A percentile compares a stretch with the other conserved stretches of the same genome.
Conservation (phyloP, 2,329 filamentous ascomycete genomes). For the Aureobasidium sp. region DNA sequence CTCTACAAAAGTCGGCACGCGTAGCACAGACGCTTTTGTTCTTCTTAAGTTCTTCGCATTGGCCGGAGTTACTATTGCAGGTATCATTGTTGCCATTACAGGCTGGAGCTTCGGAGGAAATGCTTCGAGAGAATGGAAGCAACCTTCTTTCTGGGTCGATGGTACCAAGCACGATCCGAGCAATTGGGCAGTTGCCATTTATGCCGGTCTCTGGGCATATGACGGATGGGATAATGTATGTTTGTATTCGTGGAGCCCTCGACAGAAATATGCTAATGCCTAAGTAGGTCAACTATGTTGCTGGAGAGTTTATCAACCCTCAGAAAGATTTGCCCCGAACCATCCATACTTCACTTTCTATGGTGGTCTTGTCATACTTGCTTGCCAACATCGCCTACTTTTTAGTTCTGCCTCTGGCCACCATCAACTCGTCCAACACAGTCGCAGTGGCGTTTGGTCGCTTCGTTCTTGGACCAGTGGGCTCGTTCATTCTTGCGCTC, state of each 20-base stretch:
- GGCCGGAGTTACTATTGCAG: slow-evolving; percentile 76
- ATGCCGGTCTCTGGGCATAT: slow-evolving; percentile 94
- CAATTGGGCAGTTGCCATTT: slow-evolving; percentile 87
- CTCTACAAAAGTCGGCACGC: slow-evolving; percentile 79
- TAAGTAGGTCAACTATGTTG: slow-evolving; percentile 84
- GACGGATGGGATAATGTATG: slow-evolving; percentile 97
- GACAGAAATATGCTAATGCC: neutral
- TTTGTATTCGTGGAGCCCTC: slow-evolving; percentile 19
- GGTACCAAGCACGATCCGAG: slow-evolving; percentile 73
- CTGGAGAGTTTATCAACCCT: slow-evolving; percentile 92
- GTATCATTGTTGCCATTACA: slow-evolving; percentile 81
- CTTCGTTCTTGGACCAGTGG: slow-evolving; percentile 79
- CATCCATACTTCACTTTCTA: slow-evolving; percentile 91
- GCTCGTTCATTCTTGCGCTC: slow-evolving; percentile 76
- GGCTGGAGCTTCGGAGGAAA: slow-evolving; percentile 71
- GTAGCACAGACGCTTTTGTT: slow-evolving; percentile 89
- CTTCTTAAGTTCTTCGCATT: slow-evolving; percentile 92
- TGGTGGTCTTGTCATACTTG: slow-evolving; percentile 85
- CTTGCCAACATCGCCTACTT: slow-evolving; percentile 92
- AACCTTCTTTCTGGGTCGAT: slow-evolving; percentile 72
- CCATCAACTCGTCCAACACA: slow-evolving; percentile 83
- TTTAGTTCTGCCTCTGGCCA: slow-evolving; percentile 73
- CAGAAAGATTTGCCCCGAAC: slow-evolving; percentile 83
- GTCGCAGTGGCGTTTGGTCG: slow-evolving; percentile 91
- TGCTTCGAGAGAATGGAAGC: slow-evolving; percentile 80